Base-by-base conservation (phyloP, 768 basidiomycete genomes). In the Suillus cothurnatus region DNA sequence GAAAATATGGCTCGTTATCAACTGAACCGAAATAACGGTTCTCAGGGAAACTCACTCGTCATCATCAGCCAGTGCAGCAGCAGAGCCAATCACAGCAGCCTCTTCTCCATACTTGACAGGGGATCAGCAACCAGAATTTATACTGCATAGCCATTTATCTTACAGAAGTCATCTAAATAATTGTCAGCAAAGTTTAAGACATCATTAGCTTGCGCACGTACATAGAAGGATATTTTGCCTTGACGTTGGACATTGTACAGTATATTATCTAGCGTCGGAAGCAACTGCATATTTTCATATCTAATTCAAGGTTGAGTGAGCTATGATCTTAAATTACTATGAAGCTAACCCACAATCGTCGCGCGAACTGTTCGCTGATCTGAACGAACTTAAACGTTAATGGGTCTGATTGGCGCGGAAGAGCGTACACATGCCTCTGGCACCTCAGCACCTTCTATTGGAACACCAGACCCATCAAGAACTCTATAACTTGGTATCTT, bases 161-260 rank as follows among this genome's bases (percentile, higher is more conserved):
- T 79, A 92, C 91, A 19, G 91, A 82, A 52, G 93, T 93, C 89
- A 94, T 93, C 93, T 93, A 72, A 21, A 49, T 41, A 45, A 50
- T 6, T 19, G 31, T 58, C 32, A 57, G 28, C 4, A 28, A 14
- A 58, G 5, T 58, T 68, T 28, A 31, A 21, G 34, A 45, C 28
- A 60, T 50, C 36, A 61, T 61, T 21, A 65, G 12, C 11, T 61
- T 55, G 28, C 66, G 63, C 26, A 79, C 90, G 71, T 73, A 93
- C 94, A 74, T 94, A 95, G 76, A 94, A 95, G 6, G 91, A 92
- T 69, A 94, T 94, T 77, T 93, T 94, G 32, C 95, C 95, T 76
- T 98, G 95, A 9, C 95, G 86, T 73, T 98, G 95, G 11, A 95
- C 88, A 70, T 95, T 95, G 77, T 95, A 93, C 19, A 98, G 82